Base-by-base conservation (phyloP, 169 alveolate species). In the Eimeria brunetti region DNA sequence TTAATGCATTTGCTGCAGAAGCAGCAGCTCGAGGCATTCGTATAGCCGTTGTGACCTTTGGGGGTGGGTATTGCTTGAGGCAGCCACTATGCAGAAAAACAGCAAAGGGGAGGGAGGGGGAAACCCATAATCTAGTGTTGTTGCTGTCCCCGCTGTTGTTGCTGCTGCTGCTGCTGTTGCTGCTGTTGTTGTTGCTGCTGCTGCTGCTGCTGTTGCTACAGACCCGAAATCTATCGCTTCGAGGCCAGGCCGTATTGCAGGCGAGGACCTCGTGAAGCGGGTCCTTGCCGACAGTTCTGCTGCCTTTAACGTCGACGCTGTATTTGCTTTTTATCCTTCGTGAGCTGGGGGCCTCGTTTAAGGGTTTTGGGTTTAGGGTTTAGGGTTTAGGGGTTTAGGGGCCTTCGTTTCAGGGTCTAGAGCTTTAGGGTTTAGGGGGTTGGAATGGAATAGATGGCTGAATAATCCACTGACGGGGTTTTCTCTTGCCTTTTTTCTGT, bases 31-130 rank as follows among this genome's bases (percentile, higher is more conserved):
- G 78, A 16, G 91, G 91, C 24, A 60, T 84, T 38, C 75, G 46
- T 20, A 84, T 84, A 8, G 91, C 91, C 20, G 91, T 84, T n/a
- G 91, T 84, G 71, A 84, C 91, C 36, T 84, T 84, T 53, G 91
- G 91, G 30, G 91, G 91, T 84, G 78, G 58, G 38, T 2, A 0
- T 51, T 6, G 14, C 73, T 33, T 51, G n/a, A n/a, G n/a, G n/a
- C n/a, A n/a, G n/a, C n/a, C n/a, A n/a, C n/a, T n/a, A n/a, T n/a
- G n/a, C n/a, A n/a, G n/a, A n/a, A n/a, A n/a, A n/a, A n/a, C n/a
- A n/a, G n/a, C n/a, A n/a, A n/a, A n/a, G n/a, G n/a, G n/a, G n/a
- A n/a, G n/a, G n/a, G n/a, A n/a, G n/a, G n/a, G n/a, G n/a, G n/a
- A n/a, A n/a, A n/a, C n/a, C n/a, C n/a, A n/a, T n/a, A n/a, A n/a